Evolutionary conservation across 2,329 filamentous ascomycete species (phyloP).

Genomic region (Cadophora luteo-olivacea): DNA sequence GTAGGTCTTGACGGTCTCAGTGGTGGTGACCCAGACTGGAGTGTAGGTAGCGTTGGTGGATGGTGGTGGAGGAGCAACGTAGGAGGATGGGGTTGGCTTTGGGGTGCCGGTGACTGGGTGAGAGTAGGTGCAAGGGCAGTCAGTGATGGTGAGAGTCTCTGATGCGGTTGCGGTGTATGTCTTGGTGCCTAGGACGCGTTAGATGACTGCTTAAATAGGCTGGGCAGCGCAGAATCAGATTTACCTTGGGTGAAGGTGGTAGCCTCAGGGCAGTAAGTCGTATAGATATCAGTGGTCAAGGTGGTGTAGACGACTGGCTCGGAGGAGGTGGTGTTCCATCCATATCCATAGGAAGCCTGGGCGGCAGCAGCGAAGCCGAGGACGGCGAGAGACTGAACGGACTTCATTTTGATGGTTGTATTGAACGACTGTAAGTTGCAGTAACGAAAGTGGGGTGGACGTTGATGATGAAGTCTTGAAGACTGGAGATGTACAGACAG

Average conservation of each 20-base stretch:
- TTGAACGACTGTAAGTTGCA: slow-evolving; percentile 31
- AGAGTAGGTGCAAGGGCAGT: slow-evolving; percentile 56
- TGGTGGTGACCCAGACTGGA: slow-evolving; percentile 49
- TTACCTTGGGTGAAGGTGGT: slow-evolving; percentile 50
- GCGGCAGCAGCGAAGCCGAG: slow-evolving; percentile 41
- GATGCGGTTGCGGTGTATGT: slow-evolving; percentile 64
- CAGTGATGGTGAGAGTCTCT: slow-evolving; percentile 57
- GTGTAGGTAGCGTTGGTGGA: slow-evolving; percentile 35
- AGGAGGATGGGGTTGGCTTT: slow-evolving; percentile 17
- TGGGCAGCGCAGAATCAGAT: neutral
- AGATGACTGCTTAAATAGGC: neutral
- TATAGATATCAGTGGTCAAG: slow-evolving; percentile 52
- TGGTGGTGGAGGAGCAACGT: slow-evolving; percentile 16
- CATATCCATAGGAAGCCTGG: slow-evolving; percentile 25
- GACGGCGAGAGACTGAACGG: slow-evolving; percentile 39
- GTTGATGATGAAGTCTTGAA: slow-evolving; percentile 15
- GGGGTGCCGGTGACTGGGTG: slow-evolving; percentile 21
- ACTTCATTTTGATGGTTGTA: slow-evolving; percentile 40
- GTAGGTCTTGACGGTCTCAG: slow-evolving; percentile 49
- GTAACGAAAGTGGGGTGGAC: slow-evolving; percentile 26
- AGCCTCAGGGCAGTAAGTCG: slow-evolving; percentile 57
- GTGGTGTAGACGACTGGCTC: slow-evolving; percentile 44
- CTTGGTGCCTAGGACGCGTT: slow-evolving; percentile 39
- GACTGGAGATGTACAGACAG: slow-evolving; percentile 16
- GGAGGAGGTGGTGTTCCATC: slow-evolving; percentile 19